Percentiles rank a stretch among this genome's conserved stretches.
These are phyloP conservation scores for Talaromyces ruber DNA, from an alignment of 495 filamentous ascomycete species.

Conservation along the genomic window DNA sequence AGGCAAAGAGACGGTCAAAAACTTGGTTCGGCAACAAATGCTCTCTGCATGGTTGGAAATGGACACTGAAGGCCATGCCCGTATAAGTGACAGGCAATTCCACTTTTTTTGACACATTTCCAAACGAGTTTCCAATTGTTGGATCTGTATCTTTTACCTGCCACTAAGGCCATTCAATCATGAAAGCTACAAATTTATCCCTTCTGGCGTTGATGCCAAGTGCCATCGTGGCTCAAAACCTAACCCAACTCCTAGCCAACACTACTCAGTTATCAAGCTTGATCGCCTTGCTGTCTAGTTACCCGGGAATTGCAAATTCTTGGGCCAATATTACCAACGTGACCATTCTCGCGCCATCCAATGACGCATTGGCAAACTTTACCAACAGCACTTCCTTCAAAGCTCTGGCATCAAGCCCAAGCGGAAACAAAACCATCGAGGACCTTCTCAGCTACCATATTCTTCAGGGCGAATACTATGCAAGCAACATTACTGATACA, in stretches of 20 bases:
- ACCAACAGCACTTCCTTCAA: constrained; percentile 17
- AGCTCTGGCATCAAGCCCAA: not conserved
- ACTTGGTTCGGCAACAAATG: not conserved
- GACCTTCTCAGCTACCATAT: constrained; percentile 59
- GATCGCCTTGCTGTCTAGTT: not conserved
- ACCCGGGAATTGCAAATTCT: not conserved
- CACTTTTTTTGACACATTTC: no score
- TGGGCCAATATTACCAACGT: constrained; percentile 24
- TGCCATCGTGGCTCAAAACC: constrained; percentile 46
- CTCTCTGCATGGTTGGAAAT: not conserved
- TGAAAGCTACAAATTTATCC: constrained; percentile 89
- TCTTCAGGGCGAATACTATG: constrained; percentile 43
- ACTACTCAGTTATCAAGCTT: not conserved
- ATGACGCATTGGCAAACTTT: constrained; percentile 44
- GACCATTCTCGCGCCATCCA: constrained; percentile 57
- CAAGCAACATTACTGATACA: constrained; percentile 27
- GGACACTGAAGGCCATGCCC: not conserved
- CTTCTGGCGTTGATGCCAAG: constrained; percentile 93
- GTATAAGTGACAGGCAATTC: not conserved
- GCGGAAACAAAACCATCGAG: constrained; percentile 8
- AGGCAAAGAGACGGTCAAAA: not conserved
- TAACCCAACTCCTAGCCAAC: not conserved
- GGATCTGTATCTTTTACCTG: no score
- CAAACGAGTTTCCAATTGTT: not conserved
- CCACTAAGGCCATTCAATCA: not conserved